These are phyloP conservation scores for Boletus reticulatus DNA, from an alignment of 768 basidiomycete species.

Conservation along the genomic window DNA sequence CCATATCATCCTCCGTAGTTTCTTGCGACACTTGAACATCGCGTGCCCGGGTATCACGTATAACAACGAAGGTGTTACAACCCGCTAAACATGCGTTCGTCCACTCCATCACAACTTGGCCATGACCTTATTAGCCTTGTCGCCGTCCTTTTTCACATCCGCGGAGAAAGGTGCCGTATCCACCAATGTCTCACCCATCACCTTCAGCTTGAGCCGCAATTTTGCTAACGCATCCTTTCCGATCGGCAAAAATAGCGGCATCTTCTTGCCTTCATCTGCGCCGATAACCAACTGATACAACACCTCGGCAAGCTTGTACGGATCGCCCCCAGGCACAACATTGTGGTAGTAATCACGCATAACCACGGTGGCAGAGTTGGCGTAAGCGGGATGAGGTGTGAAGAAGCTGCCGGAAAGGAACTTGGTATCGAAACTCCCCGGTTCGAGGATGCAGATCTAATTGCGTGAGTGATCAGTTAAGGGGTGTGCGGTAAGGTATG, in stretches of 20 bases:
- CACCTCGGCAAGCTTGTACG: constrained; percentile 10
- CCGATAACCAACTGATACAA: neutral
- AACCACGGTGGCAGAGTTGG: neutral
- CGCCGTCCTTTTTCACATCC: constrained; percentile 7
- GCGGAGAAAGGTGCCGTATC: constrained; percentile 3
- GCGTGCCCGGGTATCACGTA: too few species aligned
- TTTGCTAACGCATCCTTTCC: constrained; percentile 12
- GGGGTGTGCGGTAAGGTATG: too few species aligned
- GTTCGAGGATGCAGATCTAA: constrained; percentile 19
- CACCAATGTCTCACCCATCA: neutral
- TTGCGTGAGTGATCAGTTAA: neutral
- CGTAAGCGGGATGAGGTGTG: constrained; percentile 10
- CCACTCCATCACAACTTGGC: too few species aligned
- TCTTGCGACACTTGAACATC: too few species aligned
- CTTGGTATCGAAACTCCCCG: constrained; percentile 18
- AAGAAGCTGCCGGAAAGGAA: neutral
- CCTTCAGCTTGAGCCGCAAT: neutral
- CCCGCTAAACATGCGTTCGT: too few species aligned
- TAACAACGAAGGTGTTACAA: too few species aligned
- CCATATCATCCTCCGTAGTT: too few species aligned
- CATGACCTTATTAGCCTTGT: neutral
- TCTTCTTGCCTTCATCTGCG: neutral
- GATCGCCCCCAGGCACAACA: constrained; percentile 7
- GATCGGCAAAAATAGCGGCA: constrained; percentile 8
- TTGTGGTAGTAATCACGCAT: neutral